A percentile compares a stretch with the other conserved stretches of the same genome.
phyloP scores from a whole-genome alignment of 176 grass and related monocot genomes.

The Chrysopogon serrulatus region DNA sequence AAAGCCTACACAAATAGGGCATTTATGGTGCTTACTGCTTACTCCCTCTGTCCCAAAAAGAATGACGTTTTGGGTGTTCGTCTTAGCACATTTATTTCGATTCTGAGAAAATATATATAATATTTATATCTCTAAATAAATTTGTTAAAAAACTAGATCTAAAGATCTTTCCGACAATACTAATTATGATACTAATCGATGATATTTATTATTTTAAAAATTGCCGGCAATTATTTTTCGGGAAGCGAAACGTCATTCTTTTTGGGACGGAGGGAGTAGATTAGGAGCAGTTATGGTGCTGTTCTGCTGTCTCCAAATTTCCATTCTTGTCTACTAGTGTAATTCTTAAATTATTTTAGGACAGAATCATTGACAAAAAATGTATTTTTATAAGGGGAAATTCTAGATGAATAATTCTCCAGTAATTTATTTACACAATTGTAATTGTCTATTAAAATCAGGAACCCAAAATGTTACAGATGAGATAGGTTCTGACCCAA shows the following conservation, averaged over 20 bases:
- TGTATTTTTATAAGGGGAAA: not conserved
- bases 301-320: not conserved
- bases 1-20: constrained; percentile 23
- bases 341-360: not conserved
- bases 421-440: not conserved
- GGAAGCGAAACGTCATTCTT: too few relatives aligned
- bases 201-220: too few relatives aligned
- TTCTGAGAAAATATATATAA: too few relatives aligned
- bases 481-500: not conserved
- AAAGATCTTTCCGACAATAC: too few relatives aligned
- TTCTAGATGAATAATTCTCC: not conserved
- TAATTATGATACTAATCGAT: too few relatives aligned
- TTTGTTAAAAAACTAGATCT: too few relatives aligned
- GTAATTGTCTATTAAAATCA: not conserved
- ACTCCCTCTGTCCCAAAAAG: too few relatives aligned
- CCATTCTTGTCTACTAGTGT: not conserved
- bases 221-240: too few relatives aligned
- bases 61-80: too few relatives aligned
- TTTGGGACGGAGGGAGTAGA: too few relatives aligned
- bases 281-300: not conserved
- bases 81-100: too few relatives aligned
- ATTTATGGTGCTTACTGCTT: not conserved
- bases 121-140: too few relatives aligned
- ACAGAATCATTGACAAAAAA: not conserved
- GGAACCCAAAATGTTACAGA: not conserved